Percentiles rank a stretch among this genome's conserved stretches.
Conservation (phyloP, 768 basidiomycete genomes). For the Kockovaella imperatae region DNA sequence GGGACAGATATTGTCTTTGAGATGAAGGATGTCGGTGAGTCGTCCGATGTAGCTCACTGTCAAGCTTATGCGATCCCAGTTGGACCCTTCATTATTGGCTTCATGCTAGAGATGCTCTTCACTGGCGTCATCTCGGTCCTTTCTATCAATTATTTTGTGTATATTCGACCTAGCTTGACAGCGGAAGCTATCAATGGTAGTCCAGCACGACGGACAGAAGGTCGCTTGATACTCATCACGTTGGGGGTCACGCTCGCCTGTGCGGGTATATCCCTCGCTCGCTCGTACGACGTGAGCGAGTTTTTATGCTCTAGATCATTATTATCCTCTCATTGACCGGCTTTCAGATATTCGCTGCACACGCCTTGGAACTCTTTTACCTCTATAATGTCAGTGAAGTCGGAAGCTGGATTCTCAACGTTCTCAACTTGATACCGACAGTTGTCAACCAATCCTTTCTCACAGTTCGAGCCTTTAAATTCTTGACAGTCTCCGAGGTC, state of each 20-base stretch:
- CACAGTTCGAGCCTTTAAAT: slow-evolving; percentile 15
- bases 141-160: slow-evolving; percentile 17
- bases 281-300: neutral
- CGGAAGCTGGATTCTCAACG: no score
- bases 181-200: slow-evolving; percentile 3
- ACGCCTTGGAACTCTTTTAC: slow-evolving; percentile 22
- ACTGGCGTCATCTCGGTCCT: slow-evolving; percentile 29
- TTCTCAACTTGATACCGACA: slow-evolving; percentile 23
- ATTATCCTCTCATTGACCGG: neutral
- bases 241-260: no score
- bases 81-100: no score
- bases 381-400: slow-evolving; percentile 26
- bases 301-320: neutral
- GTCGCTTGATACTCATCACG: slow-evolving; percentile 17
- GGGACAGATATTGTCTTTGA: no score
- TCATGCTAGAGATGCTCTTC: no score
- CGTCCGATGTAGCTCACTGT: no score
- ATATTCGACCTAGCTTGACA: slow-evolving; percentile 2
- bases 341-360: slow-evolving; percentile 24
- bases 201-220: slow-evolving; percentile 17
- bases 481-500: slow-evolving; percentile 17
- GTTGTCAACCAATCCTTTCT: slow-evolving; percentile 27
- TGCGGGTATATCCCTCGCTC: no score
- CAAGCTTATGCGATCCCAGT: no score
- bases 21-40: no score